Base-by-base conservation (phyloP, 2,329 filamentous ascomycete species). In the Leptodontidium sp. region DNA sequence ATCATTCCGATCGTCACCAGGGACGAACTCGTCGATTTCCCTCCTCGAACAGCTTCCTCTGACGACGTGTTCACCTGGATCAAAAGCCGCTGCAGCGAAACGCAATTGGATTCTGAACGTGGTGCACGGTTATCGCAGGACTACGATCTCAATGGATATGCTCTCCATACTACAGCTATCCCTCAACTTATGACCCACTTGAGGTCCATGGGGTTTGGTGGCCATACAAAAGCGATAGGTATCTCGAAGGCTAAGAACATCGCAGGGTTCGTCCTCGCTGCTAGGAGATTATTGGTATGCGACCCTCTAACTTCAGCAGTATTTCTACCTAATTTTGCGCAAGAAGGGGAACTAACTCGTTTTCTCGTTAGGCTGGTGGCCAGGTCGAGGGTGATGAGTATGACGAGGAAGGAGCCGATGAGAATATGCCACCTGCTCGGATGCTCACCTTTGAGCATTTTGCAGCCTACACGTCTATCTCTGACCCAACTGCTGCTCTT, bases 61-160 rank as follows among this genome's bases (percentile, higher is more conserved):
- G 38, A 35, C 7, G 55, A 59, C 3, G 38, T 59, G 24, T 45
- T 59, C 8, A 35, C n/a, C 9, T 59, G 55, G 55, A 35, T 59
- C n/a, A 24, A 26, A 15, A 24, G 35, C 21, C 38, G 21, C 26
- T 53, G 50, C 50, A n/a, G 14, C 50, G 8, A 2, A 8, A 12
- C 8, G 2, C 38, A 40, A 40, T 40, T 40, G 4, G 38, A 40
- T 40, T 40, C 29, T 40, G 38, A 40, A 40, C 38, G 38, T 40
- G 38, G 38, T 11, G 4, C 38, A 11, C 8, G 38, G 2, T 40
- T 40, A 2, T 40, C 38, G 9, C 38, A 40, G 38, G 38, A 9
- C 7, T 12, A 40, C 11, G 38, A 40, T 7, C 38, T 40, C 11
- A 12, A 40, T 11, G 38, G 38, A 4, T 40, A 40, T 40, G 11